Evolutionary conservation across 208 protist species (phyloP), one percentile per base, ranked within the genome.

Genomic region (Wallacemonas sp.): DNA sequence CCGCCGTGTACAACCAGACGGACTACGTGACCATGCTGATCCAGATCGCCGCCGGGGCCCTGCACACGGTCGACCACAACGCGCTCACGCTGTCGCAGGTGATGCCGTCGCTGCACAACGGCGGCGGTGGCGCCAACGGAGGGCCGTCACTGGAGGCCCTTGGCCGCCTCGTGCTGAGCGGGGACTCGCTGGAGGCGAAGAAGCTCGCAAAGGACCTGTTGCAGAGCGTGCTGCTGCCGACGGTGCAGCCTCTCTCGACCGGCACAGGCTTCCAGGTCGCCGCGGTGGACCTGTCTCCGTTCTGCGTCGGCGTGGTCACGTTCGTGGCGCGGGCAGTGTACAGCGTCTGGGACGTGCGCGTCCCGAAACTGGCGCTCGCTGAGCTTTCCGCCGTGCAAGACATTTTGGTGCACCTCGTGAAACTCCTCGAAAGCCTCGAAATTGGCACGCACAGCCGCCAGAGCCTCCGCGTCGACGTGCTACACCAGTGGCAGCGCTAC

Each of bases 1-100:
- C 82, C n/a, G 72, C 77, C 25, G 67, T 81, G 42, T 89, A 87
- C 74, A 86, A 68, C 44, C 62, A 76, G 1, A 62, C 82, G 7
- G 91, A 97, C 69, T 94, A 94, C 64, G 84, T 75, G 26, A 78
- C 83, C 20, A 97, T 97, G 91, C 87, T 97, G 49, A 65, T 97
- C n/a, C 91, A 97, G 65, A 79, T 97, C 42, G 91, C 87, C 28
- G 70, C 76, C 25, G 87, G 84, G 5, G 79, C 72, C 12, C 39
- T 79, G 26, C 55, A 69, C 48, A 48, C 48, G 8, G 31, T 32
- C 28, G 57, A 72, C 28, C 25, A 23, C 52, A 59, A 59, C 32
- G 52, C 52, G 18, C 52, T 59, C 32, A 7, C 22, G 52, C 52
- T 59, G 7, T 41, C 52, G 14, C n/a, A 59, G 26, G 52, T 59